A percentile compares a stretch with the other conserved stretches of the same genome.
phyloP scores from a whole-genome alignment of 2,329 filamentous ascomycete genomes.

The Pseudogymnoascus sp. region DNA sequence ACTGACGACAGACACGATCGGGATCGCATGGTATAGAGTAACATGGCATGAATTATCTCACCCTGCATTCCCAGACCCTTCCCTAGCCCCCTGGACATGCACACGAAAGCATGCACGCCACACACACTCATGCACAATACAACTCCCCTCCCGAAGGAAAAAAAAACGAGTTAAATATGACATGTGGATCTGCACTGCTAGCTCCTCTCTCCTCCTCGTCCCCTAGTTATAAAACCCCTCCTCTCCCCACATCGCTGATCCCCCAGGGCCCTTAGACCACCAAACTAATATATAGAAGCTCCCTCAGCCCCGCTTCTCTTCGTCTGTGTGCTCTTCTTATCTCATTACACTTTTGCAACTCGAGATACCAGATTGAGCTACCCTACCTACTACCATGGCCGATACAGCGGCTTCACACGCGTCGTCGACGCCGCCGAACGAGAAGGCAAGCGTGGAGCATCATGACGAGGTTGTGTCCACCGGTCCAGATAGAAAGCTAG shows the following conservation, averaged over 20 bases:
- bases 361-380: not conserved
- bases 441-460: constrained; percentile 16
- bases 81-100: not conserved
- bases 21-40: not conserved
- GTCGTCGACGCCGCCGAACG: constrained; percentile 19
- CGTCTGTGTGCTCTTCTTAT: not conserved
- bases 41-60: not conserved
- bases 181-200: not conserved
- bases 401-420: constrained; percentile 12
- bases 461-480: not conserved
- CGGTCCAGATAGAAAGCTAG: not conserved
- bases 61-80: not conserved
- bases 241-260: not conserved
- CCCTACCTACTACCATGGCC: not conserved
- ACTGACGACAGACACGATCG: not conserved
- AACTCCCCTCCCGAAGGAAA: not conserved
- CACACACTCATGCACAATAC: not conserved
- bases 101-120: not conserved
- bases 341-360: not conserved
- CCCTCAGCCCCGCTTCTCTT: not conserved
- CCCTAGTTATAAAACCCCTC: not conserved
- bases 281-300: not conserved
- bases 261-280: not conserved
- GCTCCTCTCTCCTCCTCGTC: not conserved
- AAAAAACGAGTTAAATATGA: not conserved